Conservation (phyloP, 257 asterid genomes). For the Apocynum venetum region DNA sequence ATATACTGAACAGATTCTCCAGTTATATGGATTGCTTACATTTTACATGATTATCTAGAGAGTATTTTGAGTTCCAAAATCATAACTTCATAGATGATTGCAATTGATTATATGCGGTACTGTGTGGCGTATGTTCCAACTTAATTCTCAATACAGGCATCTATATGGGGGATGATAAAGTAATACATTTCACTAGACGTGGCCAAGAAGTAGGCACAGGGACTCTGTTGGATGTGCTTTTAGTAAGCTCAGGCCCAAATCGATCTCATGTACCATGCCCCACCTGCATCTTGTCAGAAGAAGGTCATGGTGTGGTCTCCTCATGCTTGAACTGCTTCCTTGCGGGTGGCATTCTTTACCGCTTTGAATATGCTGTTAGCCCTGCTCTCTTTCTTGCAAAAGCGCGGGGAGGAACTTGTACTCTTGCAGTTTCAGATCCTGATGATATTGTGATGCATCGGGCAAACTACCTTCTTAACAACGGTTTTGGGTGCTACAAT, state of each 20-base stretch:
- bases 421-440: conserved; percentile 69
- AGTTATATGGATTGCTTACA: background rate
- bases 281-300: conserved; percentile 47
- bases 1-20: background rate
- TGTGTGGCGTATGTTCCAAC: background rate
- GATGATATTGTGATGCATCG: conserved; percentile 57
- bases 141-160: conserved; percentile 44
- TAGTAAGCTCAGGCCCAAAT: conserved; percentile 71
- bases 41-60: background rate
- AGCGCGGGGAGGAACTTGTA: conserved; percentile 95
- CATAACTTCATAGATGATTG: background rate
- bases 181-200: conserved; percentile 84
- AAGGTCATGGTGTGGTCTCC: conserved; percentile 75
- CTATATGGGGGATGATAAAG: conserved; percentile 74
- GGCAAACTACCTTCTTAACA: conserved; percentile 68
- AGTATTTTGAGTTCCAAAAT: background rate
- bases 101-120: background rate
- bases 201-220: conserved; percentile 98
- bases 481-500: conserved; percentile 84
- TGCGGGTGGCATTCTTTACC: conserved; percentile 78
- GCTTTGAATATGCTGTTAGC: conserved; percentile 75
- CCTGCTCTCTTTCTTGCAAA: conserved; percentile 76
- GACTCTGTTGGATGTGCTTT: conserved; percentile 57
- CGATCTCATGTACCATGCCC: conserved; percentile 59
- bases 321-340: conserved; percentile 91